Percentiles rank a stretch among this genome's conserved stretches.
Conservation (phyloP, 2,329 filamentous ascomycete genomes). For the Trichocomaceae sp. region DNA sequence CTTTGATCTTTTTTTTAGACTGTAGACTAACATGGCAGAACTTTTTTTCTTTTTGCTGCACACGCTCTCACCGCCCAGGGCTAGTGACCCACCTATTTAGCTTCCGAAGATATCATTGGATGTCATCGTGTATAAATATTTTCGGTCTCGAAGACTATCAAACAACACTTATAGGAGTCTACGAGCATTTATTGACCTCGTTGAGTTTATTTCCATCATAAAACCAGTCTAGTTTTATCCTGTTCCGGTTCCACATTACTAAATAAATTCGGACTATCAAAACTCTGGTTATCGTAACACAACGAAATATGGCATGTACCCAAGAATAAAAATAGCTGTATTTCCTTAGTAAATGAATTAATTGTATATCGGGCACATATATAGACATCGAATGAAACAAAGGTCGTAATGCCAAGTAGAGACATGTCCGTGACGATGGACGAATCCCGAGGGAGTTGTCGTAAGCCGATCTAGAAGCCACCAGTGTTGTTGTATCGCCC, state of each 20-base stretch:
- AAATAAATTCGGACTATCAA: neutral
- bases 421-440: neutral
- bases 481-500: constrained; percentile 7
- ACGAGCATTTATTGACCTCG: too few relatives aligned
- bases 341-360: neutral
- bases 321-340: neutral
- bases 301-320: neutral
- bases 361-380: constrained; percentile 1
- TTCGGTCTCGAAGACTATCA: too few relatives aligned
- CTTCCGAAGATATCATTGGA: neutral
- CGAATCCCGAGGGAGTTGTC: neutral
- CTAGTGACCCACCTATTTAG: neutral
- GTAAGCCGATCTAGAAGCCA: constrained; percentile 1
- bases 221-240: neutral
- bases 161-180: too few relatives aligned
- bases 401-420: neutral
- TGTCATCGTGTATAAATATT: too few relatives aligned
- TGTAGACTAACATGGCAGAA: constrained; percentile 10
- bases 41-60: constrained; percentile 5
- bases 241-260: neutral
- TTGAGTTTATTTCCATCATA: neutral
- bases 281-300: neutral
- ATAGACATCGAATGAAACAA: neutral
- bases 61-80: neutral
- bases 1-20: neutral